Conservation (phyloP, 352 stramenopile genomes). For the Globisporangium alternatum region DNA sequence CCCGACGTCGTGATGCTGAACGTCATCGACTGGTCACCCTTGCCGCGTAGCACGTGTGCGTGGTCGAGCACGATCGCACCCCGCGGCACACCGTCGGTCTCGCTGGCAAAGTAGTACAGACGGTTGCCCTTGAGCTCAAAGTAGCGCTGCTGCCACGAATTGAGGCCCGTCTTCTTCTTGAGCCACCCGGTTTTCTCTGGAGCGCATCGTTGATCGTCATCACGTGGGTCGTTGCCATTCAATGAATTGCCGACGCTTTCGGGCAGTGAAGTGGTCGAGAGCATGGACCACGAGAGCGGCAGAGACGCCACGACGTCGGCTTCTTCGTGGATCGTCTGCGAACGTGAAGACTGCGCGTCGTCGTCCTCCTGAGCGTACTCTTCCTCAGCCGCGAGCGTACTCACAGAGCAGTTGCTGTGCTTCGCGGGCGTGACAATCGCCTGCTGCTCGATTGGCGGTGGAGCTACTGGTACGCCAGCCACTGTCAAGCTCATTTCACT, state of each 20-base stretch:
- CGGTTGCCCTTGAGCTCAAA: conserved; percentile 83
- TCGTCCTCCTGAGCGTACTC: conserved; percentile 10
- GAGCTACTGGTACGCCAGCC: neutral
- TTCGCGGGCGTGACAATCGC: neutral
- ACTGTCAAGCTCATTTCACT: neutral
- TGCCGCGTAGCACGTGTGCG: conserved; percentile 58
- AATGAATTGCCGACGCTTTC: conserved; percentile 24
- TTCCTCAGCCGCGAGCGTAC: conserved; percentile 22
- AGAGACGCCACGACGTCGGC: conserved; percentile 36
- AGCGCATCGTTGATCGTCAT: conserved; percentile 27
- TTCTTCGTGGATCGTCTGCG: conserved; percentile 20
- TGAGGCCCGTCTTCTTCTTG: conserved; percentile 80
- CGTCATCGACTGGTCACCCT: conserved; percentile 54
- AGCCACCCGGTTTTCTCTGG: conserved; percentile 75
- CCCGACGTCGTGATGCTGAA: conserved; percentile 73
- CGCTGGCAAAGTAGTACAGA: conserved; percentile 74
- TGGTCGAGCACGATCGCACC: conserved; percentile 73
- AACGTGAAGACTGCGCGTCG: neutral
- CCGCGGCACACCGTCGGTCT: conserved; percentile 67
- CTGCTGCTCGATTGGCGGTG: neutral
- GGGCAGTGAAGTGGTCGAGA: conserved; percentile 51
- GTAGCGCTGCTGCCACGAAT: conserved; percentile 72
- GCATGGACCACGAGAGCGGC: conserved; percentile 57
- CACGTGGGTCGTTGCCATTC: conserved; percentile 19
- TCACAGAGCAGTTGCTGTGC: conserved; percentile 21